Evolutionary conservation across 768 basidiomycete species (phyloP).

Genomic region (Kwoniella sp.): DNA sequence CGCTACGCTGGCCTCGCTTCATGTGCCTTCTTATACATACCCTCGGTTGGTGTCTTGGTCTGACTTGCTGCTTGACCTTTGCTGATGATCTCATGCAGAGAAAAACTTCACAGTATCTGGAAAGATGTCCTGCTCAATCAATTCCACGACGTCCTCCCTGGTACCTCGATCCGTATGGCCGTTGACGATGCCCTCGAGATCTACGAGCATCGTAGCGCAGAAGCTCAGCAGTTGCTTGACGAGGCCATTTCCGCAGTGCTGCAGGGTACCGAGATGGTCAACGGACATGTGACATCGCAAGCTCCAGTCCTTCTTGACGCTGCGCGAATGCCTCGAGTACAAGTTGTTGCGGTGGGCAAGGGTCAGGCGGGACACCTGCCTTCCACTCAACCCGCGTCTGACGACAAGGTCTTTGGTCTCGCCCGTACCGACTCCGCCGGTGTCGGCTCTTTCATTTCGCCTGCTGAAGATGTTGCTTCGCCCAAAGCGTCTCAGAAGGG

Average conservation of each 20-base stretch:
- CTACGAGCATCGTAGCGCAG: slow-evolving; percentile 9
- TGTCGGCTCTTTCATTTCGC: slow-evolving; percentile 3
- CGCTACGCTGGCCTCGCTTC: slow-evolving; percentile 73
- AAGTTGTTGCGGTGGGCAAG: slow-evolving; percentile 1
- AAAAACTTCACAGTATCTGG: slow-evolving; percentile 76
- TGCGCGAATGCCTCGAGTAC: neutral
- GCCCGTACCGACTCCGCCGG: slow-evolving; percentile 5
- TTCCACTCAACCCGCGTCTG: neutral
- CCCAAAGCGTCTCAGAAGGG: slow-evolving; percentile 17
- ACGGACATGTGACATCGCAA: neutral
- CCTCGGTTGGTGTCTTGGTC: slow-evolving; percentile 63
- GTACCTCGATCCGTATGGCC: slow-evolving; percentile 71
- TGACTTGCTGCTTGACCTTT: neutral
- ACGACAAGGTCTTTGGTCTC: slow-evolving; percentile 3
- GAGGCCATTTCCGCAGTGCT: neutral
- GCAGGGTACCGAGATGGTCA: neutral
- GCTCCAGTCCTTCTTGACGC: slow-evolving; percentile 7
- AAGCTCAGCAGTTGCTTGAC: slow-evolving; percentile 13
- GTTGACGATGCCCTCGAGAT: slow-evolving; percentile 79
- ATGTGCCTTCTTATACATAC: slow-evolving; percentile 64
- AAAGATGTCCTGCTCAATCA: slow-evolving; percentile 69
- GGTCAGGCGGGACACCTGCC: neutral
- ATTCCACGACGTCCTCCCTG: slow-evolving; percentile 66
- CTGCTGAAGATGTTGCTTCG: neutral
- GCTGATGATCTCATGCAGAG: neutral